Evolutionary conservation across 2,329 filamentous ascomycete species (phyloP).

Genomic region (Penicillium sp.): DNA sequence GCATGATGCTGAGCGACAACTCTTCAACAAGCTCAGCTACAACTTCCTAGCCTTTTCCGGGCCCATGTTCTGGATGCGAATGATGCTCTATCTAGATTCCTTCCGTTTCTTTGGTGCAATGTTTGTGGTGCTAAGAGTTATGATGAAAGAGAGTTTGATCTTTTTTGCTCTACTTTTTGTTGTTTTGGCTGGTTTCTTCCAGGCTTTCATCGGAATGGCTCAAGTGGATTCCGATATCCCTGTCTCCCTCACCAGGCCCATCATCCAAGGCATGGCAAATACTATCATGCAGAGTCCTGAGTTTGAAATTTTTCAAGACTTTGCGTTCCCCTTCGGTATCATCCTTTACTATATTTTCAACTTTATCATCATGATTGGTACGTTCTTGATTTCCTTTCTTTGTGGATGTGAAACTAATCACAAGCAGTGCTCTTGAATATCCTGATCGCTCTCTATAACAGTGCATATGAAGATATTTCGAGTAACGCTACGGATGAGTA

Average conservation of each 20-base stretch:
- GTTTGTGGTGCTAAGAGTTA: constrained; percentile 93
- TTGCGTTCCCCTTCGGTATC: constrained; percentile 89
- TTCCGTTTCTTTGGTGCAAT: constrained; percentile 97
- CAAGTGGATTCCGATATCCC: constrained; percentile 72
- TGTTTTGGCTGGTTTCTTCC: constrained; percentile 78
- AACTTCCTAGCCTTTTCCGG: constrained; percentile 92
- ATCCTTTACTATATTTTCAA: constrained; percentile 98
- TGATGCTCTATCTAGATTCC: constrained; percentile 90
- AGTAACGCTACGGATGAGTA: constrained; percentile 93
- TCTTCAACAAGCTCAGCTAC: constrained; percentile 83
- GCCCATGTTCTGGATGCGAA: constrained; percentile 94
- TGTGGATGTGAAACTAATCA: constrained; percentile 9
- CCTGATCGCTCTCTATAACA: constrained; percentile 96
- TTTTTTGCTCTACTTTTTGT: constrained; percentile 91
- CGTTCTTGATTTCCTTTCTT: constrained; percentile 18
- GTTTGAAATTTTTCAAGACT: constrained; percentile 85
- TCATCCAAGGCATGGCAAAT: constrained; percentile 71
- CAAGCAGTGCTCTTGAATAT: constrained; percentile 80
- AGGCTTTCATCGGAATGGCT: constrained; percentile 92
- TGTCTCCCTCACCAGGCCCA: constrained; percentile 50
- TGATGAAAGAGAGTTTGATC: constrained; percentile 93
- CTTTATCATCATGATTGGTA: constrained; percentile 87
- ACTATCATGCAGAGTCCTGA: constrained; percentile 91
- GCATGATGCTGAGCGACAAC: constrained; percentile 55
- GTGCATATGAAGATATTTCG: constrained; percentile 92